Percentiles rank a stretch among this genome's conserved stretches.
These are phyloP conservation scores for Penicillium sp. DNA, from an alignment of 2,329 filamentous ascomycete species.

Conservation along the genomic window DNA sequence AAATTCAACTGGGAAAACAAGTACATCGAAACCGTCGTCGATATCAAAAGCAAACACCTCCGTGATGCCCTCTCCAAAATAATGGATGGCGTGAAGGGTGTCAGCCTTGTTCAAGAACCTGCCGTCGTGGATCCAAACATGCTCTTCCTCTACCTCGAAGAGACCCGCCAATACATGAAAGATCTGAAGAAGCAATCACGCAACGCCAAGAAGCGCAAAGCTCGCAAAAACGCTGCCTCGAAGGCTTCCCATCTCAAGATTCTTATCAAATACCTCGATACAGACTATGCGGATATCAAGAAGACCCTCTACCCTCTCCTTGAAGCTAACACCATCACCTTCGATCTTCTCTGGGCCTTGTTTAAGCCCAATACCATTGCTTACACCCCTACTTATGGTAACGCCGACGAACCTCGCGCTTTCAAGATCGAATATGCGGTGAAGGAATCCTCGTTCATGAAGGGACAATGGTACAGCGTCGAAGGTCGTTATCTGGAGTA, in stretches of 20 bases:
- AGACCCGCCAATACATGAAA: slow-evolving; percentile 66
- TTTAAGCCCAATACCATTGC: slow-evolving; percentile 85
- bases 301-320: slow-evolving; percentile 80
- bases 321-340: slow-evolving; percentile 80
- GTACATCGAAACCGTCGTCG: slow-evolving; percentile 71
- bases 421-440: slow-evolving; percentile 79
- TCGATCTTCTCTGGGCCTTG: slow-evolving; percentile 83
- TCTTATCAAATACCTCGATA: slow-evolving; percentile 73
- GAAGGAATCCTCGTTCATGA: slow-evolving; percentile 68
- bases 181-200: slow-evolving; percentile 65
- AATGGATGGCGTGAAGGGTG: slow-evolving; percentile 74
- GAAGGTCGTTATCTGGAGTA: slow-evolving; percentile 80
- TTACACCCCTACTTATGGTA: slow-evolving; percentile 76
- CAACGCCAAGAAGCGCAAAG: slow-evolving; percentile 53
- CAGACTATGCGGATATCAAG: slow-evolving; percentile 76
- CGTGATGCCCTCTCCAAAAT: slow-evolving; percentile 70
- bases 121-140: slow-evolving; percentile 73
- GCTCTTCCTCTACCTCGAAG: slow-evolving; percentile 75
- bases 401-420: slow-evolving; percentile 72
- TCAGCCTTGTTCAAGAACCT: slow-evolving; percentile 77
- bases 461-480: slow-evolving; percentile 73
- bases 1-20: slow-evolving; percentile 85
- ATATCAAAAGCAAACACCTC: slow-evolving; percentile 81
- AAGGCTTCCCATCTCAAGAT: slow-evolving; percentile 62
- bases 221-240: slow-evolving; percentile 35